phyloP scores from a whole-genome alignment of 176 grass and related monocot genomes.

The Musa schizocarpa region DNA sequence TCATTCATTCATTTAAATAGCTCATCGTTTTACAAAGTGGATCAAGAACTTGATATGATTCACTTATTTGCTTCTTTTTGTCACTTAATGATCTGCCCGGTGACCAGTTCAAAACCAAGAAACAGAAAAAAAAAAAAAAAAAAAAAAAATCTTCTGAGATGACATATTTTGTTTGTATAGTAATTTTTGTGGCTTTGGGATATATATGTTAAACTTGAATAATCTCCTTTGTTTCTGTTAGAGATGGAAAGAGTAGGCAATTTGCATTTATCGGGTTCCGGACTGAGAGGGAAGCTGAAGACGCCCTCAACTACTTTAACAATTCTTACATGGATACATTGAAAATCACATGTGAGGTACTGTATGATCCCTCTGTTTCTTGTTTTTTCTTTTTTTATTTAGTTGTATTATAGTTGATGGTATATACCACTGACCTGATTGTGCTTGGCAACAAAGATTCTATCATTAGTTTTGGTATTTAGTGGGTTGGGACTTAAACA shows the following conservation, averaged over 20 bases:
- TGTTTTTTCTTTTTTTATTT: neutral
- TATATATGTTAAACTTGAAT: neutral
- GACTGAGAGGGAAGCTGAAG: conserved; percentile 70
- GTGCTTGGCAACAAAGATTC: too few species aligned
- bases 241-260: conserved; percentile 90
- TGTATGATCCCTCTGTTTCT: neutral
- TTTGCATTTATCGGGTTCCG: conserved; percentile 90
- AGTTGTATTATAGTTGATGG: neutral
- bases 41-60: neutral
- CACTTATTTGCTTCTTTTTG: neutral
- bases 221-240: conserved; percentile 20
- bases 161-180: neutral
- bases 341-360: conserved; percentile 90
- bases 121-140: neutral
- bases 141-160: neutral
- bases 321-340: conserved; percentile 90
- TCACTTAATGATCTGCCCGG: neutral
- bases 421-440: neutral
- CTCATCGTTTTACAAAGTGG: too few species aligned
- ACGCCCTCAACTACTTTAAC: conserved; percentile 76
- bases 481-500: too few species aligned
- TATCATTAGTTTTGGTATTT: too few species aligned
- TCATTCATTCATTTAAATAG: too few species aligned
- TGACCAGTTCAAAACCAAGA: neutral
- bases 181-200: neutral